A percentile compares a stretch with the other conserved stretches of the same genome.
These are phyloP conservation scores for Megacollybia marginata DNA, from an alignment of 768 basidiomycete genomes.

Conservation along the genomic window DNA sequence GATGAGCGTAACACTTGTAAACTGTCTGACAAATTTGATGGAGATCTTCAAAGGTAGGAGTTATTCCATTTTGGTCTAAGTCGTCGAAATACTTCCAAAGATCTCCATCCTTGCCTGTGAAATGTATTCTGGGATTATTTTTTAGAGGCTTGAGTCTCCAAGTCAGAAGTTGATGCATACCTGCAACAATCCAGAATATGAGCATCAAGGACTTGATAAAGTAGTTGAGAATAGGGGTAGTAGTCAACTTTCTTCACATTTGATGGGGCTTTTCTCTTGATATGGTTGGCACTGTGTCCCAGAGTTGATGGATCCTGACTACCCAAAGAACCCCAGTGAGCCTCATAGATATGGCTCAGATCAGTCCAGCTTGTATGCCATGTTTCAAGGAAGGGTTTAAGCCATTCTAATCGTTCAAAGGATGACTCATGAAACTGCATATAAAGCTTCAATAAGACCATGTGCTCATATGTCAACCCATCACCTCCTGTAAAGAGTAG, in stretches of 20 bases:
- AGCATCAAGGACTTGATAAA: slow-evolving; percentile 5
- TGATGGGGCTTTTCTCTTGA: slow-evolving; percentile 3
- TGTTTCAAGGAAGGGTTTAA: slow-evolving; percentile 3
- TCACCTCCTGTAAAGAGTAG: slow-evolving; percentile 5
- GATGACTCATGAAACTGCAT: slow-evolving; percentile 9
- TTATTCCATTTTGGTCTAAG: background rate
- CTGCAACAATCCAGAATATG: slow-evolving; percentile 14
- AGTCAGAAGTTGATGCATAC: slow-evolving; percentile 6
- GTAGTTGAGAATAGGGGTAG: slow-evolving; percentile 5
- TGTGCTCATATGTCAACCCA: slow-evolving; percentile 6
- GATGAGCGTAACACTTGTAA: background rate
- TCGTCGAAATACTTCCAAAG: background rate
- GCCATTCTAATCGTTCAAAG: slow-evolving; percentile 1
- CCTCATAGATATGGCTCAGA: slow-evolving; percentile 8
- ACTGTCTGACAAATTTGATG: background rate
- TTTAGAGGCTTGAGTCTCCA: background rate
- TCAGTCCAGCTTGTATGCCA: slow-evolving; percentile 13
- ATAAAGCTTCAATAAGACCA: slow-evolving; percentile 8
- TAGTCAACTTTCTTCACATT: slow-evolving; percentile 12
- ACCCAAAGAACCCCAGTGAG: slow-evolving; percentile 8
- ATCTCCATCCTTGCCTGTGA: background rate
- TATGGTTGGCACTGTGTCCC: slow-evolving; percentile 6
- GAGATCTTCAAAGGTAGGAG: background rate
- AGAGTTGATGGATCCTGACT: slow-evolving; percentile 11
- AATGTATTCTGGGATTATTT: background rate